A percentile compares a stretch with the other conserved stretches of the same genome.
Evolutionary conservation across 371 early-diverging fungal genomes (phyloP).

Genomic region (Mucor irregularis): DNA sequence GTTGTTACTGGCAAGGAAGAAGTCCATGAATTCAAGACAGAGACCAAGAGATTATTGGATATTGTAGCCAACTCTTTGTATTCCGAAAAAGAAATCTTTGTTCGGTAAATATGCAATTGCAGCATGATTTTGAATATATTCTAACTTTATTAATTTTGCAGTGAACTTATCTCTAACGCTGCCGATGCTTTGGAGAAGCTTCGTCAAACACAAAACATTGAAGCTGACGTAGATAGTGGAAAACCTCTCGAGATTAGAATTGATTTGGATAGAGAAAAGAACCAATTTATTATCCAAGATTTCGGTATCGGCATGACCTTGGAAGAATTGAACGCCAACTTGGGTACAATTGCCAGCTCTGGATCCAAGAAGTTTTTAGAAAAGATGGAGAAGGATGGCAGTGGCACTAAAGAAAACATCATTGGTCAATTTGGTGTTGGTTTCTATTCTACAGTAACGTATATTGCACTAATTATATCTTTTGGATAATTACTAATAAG

Average conservation of each 20-base stretch:
- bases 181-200: slow-evolving; percentile 99
- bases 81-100: slow-evolving; percentile 85
- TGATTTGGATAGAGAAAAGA: slow-evolving; percentile 68
- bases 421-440: slow-evolving; percentile 99
- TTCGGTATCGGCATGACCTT: slow-evolving; percentile 99
- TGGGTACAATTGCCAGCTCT: slow-evolving; percentile 97
- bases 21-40: slow-evolving; percentile 78
- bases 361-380: slow-evolving; percentile 91
- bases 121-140: no score
- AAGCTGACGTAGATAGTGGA: slow-evolving; percentile 54
- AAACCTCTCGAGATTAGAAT: slow-evolving; percentile 83
- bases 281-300: slow-evolving; percentile 89
- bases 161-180: slow-evolving; percentile 97
- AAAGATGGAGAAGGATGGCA: slow-evolving; percentile 67
- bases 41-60: slow-evolving; percentile 80
- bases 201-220: slow-evolving; percentile 73
- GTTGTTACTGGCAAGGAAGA: slow-evolving; percentile 43
- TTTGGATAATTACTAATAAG: neutral
- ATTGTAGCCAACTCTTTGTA: slow-evolving; percentile 89
- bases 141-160: slow-evolving; percentile 35
- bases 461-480: neutral
- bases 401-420: slow-evolving; percentile 68
- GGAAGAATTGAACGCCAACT: slow-evolving; percentile 84
- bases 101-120: no score
- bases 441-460: slow-evolving; percentile 75